These are phyloP conservation scores for Grifola frondosa DNA, from an alignment of 1,284 basidiomycete genomes.

Conservation along the genomic window DNA sequence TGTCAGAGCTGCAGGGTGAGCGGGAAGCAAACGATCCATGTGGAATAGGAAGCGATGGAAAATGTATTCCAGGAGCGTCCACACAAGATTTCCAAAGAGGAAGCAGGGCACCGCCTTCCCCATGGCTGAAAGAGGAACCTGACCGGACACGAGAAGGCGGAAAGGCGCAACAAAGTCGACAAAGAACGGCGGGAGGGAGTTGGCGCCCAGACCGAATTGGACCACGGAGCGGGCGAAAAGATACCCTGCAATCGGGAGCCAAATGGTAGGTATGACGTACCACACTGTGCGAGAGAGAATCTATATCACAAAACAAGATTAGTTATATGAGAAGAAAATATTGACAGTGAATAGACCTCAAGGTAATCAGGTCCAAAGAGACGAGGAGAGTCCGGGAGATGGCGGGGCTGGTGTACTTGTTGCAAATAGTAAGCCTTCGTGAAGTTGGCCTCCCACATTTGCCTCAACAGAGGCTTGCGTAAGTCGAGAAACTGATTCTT, in stretches of 20 bases:
- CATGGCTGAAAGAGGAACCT: conserved; percentile 47
- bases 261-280: conserved; percentile 93
- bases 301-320: conserved; percentile 34
- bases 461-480: conserved; percentile 79
- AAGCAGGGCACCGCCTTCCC: conserved; percentile 64
- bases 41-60: conserved; percentile 99
- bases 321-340: background rate
- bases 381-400: conserved; percentile 83
- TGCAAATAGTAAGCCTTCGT: conserved; percentile 95
- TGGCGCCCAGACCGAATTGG: conserved; percentile 67
- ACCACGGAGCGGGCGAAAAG: conserved; percentile 78
- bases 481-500: conserved; percentile 95
- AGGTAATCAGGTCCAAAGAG: conserved; percentile 84
- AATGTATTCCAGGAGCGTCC: conserved; percentile 95
- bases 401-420: conserved; percentile 96
- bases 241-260: conserved; percentile 87
- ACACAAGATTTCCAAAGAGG: conserved; percentile 83
- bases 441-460: conserved; percentile 84
- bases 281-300: conserved; percentile 87
- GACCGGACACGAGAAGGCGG: conserved; percentile 36
- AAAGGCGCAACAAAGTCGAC: conserved; percentile 56
- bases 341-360: conserved; percentile 52
- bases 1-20: conserved; percentile 76
- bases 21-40: conserved; percentile 88
- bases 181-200: conserved; percentile 55